A percentile compares a stretch with the other conserved stretches of the same genome.
phyloP scores from a whole-genome alignment of 805 yeast genomes.

The Zygosaccharomyces bisporus region DNA sequence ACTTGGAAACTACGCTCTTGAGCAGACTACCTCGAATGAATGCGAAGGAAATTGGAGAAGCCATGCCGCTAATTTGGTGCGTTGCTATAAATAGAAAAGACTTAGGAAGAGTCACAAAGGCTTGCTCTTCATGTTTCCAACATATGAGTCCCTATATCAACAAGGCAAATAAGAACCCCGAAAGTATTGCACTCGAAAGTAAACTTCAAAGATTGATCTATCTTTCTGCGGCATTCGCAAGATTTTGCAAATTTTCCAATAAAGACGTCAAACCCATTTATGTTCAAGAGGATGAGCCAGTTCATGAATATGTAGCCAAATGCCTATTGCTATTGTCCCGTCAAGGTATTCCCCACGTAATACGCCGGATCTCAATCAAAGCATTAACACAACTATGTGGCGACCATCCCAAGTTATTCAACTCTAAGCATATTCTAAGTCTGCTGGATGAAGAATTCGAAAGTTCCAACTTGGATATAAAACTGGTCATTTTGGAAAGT shows the following conservation, averaged over 20 bases:
- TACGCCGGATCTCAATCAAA: conserved; percentile 51
- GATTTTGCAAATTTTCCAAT: conserved; percentile 54
- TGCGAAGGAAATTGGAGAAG: conserved; percentile 61
- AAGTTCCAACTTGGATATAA: conserved; percentile 39
- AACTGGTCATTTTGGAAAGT: conserved; percentile 53
- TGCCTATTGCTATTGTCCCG: conserved; percentile 54
- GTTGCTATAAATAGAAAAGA: conserved; percentile 47
- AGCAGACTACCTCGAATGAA: conserved; percentile 56
- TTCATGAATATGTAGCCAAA: conserved; percentile 55
- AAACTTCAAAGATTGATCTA: conserved; percentile 55
- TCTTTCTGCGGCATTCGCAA: conserved; percentile 67
- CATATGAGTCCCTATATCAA: conserved; percentile 47
- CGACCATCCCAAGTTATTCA: conserved; percentile 61
- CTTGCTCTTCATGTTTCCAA: conserved; percentile 58
- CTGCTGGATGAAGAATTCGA: conserved; percentile 51
- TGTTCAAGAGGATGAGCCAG: conserved; percentile 46
- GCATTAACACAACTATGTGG: conserved; percentile 58
- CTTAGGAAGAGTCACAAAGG: conserved; percentile 50
- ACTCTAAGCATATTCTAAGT: conserved; percentile 49
- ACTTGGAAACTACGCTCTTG: conserved; percentile 51
- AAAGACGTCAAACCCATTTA: conserved; percentile 38
- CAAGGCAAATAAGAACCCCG: conserved; percentile 26
- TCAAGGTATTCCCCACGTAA: conserved; percentile 29
- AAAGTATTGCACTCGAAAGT: conserved; percentile 34
- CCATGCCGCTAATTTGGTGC: conserved; percentile 65